Evolutionary conservation across 495 filamentous ascomycete genomes (phyloP), one percentile per base, ranked within the genome.

Genomic region (Penicillium goetzii): DNA sequence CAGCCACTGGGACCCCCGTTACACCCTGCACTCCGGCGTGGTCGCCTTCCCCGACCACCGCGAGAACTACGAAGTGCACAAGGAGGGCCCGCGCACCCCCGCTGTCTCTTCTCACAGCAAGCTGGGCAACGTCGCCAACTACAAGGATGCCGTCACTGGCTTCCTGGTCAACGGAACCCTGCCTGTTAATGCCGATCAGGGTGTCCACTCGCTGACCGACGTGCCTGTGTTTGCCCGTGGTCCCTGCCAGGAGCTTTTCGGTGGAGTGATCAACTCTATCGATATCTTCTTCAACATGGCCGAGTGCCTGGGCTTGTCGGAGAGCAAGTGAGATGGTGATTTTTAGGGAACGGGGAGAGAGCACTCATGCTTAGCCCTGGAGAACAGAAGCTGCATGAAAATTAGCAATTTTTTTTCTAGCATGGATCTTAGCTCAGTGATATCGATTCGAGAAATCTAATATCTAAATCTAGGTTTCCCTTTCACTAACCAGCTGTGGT

Each of bases 281-380:
- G 89, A 92, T 58, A 78, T 92, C 32, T 92, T 92, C 69, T 92
- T 86, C 75, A 81, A 84, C 67, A 89, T 92, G 65, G 88, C 89
- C 1, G 80, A 79, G 45, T 92, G 89, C 67, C 71, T 92, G 52
- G 89, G 89, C 5, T 72, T 90, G 60, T 82, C 78, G 3, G 69
- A 74, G 58, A 17, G 33, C 10, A 55, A 55, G 21, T 19, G 52
- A 19, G n/a, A 6, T 34, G 4, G 4, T 23, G 52, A 19, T 34
- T 19, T 34, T 19, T 11, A 54, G 19, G 32, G 2, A 54, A 5
- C 7, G 12, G 52, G 5, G n/a, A 36, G 28, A 21, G 50, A 21
- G 28, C 17, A 33, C 8, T 53, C 11, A 53, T 53, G 30, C 30
- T 17, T 25, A 53, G 21, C 8, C 25, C 21, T 47, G 21, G 21